These are phyloP conservation scores for Euptelea pleiosperma DNA, from an alignment of 164 flowering plant species.

Conservation along the genomic window DNA sequence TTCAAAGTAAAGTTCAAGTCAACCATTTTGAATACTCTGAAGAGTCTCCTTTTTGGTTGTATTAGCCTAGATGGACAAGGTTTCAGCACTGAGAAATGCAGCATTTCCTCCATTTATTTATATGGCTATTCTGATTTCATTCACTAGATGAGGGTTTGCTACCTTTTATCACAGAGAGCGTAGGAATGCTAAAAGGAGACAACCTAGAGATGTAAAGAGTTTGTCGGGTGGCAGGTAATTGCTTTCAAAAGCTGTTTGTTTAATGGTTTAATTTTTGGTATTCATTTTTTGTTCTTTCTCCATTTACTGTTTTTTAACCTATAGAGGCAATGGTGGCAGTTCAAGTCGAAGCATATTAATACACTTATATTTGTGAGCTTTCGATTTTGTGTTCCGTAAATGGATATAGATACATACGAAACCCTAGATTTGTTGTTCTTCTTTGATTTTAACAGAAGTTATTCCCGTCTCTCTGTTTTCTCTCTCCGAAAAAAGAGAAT, in stretches of 20 bases:
- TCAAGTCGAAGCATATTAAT: slow-evolving; percentile 94
- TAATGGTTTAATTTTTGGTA: background rate
- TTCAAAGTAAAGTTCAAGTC: too few relatives aligned
- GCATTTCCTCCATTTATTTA: background rate
- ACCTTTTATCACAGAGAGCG: slow-evolving; percentile 40
- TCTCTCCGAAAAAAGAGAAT: too few relatives aligned
- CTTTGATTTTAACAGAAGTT: too few relatives aligned
- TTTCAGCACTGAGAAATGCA: background rate
- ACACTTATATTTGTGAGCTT: too few relatives aligned
- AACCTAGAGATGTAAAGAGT: slow-evolving; percentile 67
- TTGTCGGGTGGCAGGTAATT: slow-evolving; percentile 89
- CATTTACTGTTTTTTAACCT: slow-evolving; percentile 3
- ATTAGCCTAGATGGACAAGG: too few relatives aligned
- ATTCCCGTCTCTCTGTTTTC: too few relatives aligned
- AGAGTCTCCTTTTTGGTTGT: too few relatives aligned
- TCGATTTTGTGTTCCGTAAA: too few relatives aligned
- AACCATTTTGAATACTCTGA: background rate
- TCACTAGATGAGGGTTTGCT: background rate
- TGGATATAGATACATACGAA: too few relatives aligned
- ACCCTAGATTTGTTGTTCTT: too few relatives aligned
- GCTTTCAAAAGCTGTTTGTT: slow-evolving; percentile 3
- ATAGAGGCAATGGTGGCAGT: slow-evolving; percentile 99
- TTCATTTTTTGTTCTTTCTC: background rate
- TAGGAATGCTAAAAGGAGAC: slow-evolving; percentile 70
- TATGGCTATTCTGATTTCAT: background rate